Base-by-base conservation (phyloP, 495 filamentous ascomycete genomes). In the Aspergillus bertholletiae region DNA sequence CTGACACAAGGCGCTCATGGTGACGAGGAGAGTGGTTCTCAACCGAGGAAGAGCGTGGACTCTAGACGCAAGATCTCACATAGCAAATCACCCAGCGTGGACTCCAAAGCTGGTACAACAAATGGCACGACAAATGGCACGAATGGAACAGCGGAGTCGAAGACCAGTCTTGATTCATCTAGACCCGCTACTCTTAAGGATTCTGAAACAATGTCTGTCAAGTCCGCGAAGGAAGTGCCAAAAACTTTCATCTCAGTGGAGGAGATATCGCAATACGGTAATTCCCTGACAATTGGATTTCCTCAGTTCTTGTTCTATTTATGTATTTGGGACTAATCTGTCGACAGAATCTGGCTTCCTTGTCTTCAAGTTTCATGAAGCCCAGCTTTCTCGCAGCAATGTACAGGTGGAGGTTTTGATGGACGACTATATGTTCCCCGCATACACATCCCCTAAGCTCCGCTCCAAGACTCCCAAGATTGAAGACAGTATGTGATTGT, bases 291-390 rank as follows among this genome's bases (percentile, higher is more conserved):
- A 5, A 3, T 20, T 9, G 30, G 23, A 5, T 20, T 34, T 28
- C 20, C n/a, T 20, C 32, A 13, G 47, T 40, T 35, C 22, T 44
- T 6, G 11, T 24, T 8, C 32, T 20, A 9, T 7, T 44, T 43
- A 5, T 9, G 15, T 28, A 20, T 21, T 34, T 5, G 7, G 0
- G 20, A 30, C 62, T 66, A 64, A 67, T 55, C 67, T 12, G 20
- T 63, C 40, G 52, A 28, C 51, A 86, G 92, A 96, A 68, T 93
- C 90, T 48, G 94, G 94, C 35, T 82, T 99, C 46, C 78, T 99
- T 50, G 88, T 97, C 43, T 97, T 97, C 82, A 92, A 90, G 64
- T 80, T 99, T 53, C 86, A 96, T 61, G 90, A 97, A 55, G 90
- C 84, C 24, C 83, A 95, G 37, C 77, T 97, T 55, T 80, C 87